Evolutionary conservation across 164 flowering plant genomes (phyloP), one percentile per base, ranked within the genome.

Genomic region (Liquidambar formosana): DNA sequence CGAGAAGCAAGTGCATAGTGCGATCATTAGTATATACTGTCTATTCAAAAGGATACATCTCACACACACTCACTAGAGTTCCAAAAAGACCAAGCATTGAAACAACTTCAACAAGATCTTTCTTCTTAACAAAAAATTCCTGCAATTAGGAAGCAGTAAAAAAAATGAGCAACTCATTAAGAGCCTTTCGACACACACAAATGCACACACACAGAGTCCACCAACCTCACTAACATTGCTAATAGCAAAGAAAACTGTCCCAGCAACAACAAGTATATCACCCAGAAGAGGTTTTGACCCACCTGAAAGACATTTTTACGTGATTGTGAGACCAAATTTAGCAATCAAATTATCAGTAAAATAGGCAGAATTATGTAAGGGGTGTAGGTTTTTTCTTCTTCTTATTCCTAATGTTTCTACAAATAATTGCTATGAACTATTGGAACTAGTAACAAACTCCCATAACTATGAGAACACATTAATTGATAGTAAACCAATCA

Each of bases 1-100:
- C 41, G 6, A 33, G 41, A 33, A 33, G 6, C 41, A 33, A 33
- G 41, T 33, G 41, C 41, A 33, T n/a, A n/a, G n/a, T n/a, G n/a
- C n/a, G n/a, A n/a, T n/a, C n/a, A n/a, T n/a, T n/a, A n/a, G n/a
- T n/a, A n/a, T n/a, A n/a, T n/a, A n/a, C n/a, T n/a, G n/a, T n/a
- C n/a, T n/a, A n/a, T n/a, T n/a, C 8, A 18, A 68, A 82, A 88
- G 96, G 94, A 93, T 93, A 90, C 97, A 89, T 81, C 80, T 88
- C 79, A 59, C 75, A 73, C 14, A 72, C 71, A 73, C 84, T 89
- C 60, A 90, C 83, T 25, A 93, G 71, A 47, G 78, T 14, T 52
- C 93, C 97, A 64, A 74, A 93, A 58, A 85, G 49, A 69, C 90
- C 90, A 26, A 90, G 73, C 97, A 93, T 90, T 43, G 85, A 53